Percentiles rank a stretch among this genome's conserved stretches.
These are phyloP conservation scores for Pseudofabraea citricarpa DNA, from an alignment of 2,329 filamentous ascomycete species.

Conservation along the genomic window DNA sequence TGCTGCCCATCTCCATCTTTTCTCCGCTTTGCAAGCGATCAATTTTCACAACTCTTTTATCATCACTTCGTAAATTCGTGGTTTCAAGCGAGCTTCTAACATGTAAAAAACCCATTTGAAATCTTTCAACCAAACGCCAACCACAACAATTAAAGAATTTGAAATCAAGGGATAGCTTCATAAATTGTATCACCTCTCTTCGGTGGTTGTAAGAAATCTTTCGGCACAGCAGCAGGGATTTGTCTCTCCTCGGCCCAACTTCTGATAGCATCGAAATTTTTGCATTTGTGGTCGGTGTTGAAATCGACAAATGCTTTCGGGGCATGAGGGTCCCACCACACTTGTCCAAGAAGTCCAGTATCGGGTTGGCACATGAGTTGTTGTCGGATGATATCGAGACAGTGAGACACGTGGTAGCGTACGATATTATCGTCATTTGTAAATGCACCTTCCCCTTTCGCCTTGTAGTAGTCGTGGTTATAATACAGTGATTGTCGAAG, in stretches of 20 bases:
- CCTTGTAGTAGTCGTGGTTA: conserved; percentile 47
- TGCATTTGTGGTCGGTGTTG: conserved; percentile 47
- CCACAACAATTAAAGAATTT: no score
- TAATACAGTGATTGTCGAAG: conserved; percentile 46
- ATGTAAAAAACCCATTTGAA: no score
- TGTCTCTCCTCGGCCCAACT: conserved; percentile 46
- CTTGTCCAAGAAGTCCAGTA: conserved; percentile 46
- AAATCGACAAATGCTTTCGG: conserved; percentile 45
- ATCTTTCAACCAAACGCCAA: no score
- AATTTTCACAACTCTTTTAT: no score
- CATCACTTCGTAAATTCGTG: no score
- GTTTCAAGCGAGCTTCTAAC: no score
- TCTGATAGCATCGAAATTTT: conserved; percentile 46
- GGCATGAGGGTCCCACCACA: conserved; percentile 43
- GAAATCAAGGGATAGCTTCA: conserved; percentile 21
- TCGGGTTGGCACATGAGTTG: conserved; percentile 51
- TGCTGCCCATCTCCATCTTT: no score
- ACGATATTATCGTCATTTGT: conserved; percentile 43
- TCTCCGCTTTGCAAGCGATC: no score
- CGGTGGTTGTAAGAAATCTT: conserved; percentile 23
- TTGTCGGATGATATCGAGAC: conserved; percentile 49
- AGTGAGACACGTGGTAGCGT: conserved; percentile 47
- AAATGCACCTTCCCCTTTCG: conserved; percentile 40
- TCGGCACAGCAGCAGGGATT: conserved; percentile 22
- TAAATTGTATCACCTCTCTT: conserved; percentile 16